A percentile compares a stretch with the other conserved stretches of the same genome.
These are phyloP conservation scores for Phyllostachys edulis DNA, from an alignment of 176 grass and related monocot genomes.

Conservation along the genomic window DNA sequence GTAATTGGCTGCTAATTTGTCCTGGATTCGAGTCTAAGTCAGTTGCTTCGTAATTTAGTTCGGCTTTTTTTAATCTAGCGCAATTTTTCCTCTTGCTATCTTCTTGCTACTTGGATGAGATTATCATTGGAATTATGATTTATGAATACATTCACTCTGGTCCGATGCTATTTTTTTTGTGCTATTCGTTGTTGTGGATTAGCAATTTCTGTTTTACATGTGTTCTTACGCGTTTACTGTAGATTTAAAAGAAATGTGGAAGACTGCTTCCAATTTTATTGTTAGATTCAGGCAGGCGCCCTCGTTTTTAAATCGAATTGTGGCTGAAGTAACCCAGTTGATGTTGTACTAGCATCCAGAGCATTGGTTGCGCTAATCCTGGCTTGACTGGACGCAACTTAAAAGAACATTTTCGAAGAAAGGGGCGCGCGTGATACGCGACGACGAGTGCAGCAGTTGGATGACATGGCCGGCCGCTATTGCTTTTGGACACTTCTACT, in stretches of 20 bases:
- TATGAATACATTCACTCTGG: background rate
- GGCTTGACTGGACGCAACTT: background rate
- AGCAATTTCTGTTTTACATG: background rate
- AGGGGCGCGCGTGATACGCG: too few relatives aligned
- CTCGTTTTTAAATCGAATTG: background rate
- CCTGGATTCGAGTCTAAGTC: background rate
- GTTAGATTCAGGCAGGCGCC: background rate
- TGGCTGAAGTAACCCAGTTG: background rate
- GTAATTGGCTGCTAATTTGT: too few relatives aligned
- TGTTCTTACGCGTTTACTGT: background rate
- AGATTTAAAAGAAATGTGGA: background rate
- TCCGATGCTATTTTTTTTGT: background rate
- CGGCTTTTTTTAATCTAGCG: background rate
- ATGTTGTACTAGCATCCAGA: background rate
- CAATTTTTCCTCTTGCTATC: background rate
- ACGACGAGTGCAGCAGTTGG: too few relatives aligned
- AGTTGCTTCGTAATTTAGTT: background rate
- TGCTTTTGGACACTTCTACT: background rate
- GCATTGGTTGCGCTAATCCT: background rate
- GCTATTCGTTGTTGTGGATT: background rate
- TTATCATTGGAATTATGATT: background rate
- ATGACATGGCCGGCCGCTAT: background rate
- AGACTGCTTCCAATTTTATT: background rate
- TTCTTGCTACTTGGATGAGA: background rate
- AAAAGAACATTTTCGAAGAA: too few relatives aligned